Conservation (phyloP, 306 rosid species). For the Mucuna pruriens region DNA sequence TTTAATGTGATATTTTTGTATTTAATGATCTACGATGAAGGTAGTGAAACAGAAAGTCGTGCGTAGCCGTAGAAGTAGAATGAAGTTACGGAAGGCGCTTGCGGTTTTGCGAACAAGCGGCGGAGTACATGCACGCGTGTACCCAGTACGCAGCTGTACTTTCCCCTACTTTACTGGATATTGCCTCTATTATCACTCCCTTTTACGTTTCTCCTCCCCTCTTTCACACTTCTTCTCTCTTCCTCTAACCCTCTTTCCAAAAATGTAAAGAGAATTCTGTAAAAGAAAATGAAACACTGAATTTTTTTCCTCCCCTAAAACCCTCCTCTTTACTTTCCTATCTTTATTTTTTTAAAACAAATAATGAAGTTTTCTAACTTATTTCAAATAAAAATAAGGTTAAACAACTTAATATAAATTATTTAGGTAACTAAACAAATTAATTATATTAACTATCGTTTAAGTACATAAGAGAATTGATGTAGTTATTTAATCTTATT, state of each 20-base stretch:
- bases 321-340: too few relatives aligned
- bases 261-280: too few relatives aligned
- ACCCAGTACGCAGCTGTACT: constrained; percentile 39
- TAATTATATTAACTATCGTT: too few relatives aligned
- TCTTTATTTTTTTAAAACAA: too few relatives aligned
- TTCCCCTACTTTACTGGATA: constrained; percentile 35
- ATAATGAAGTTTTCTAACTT: too few relatives aligned
- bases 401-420: too few relatives aligned
- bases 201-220: not conserved
- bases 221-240: not conserved
- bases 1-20: not conserved
- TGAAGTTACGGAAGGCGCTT: constrained; percentile 42
- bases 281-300: too few relatives aligned
- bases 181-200: constrained; percentile 15
- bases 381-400: too few relatives aligned
- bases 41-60: not conserved
- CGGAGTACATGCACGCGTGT: constrained; percentile 48
- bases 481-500: too few relatives aligned
- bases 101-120: constrained; percentile 40
- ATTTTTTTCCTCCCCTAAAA: too few relatives aligned
- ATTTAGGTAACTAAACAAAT: too few relatives aligned
- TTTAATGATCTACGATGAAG: not conserved
- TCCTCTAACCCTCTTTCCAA: not conserved
- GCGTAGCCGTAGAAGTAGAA: constrained; percentile 12
- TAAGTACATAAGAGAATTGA: too few relatives aligned